Percentiles rank a stretch among this genome's conserved stretches.
phyloP scores from a whole-genome alignment of 352 stramenopile species.

The Phytophthora idaei region DNA sequence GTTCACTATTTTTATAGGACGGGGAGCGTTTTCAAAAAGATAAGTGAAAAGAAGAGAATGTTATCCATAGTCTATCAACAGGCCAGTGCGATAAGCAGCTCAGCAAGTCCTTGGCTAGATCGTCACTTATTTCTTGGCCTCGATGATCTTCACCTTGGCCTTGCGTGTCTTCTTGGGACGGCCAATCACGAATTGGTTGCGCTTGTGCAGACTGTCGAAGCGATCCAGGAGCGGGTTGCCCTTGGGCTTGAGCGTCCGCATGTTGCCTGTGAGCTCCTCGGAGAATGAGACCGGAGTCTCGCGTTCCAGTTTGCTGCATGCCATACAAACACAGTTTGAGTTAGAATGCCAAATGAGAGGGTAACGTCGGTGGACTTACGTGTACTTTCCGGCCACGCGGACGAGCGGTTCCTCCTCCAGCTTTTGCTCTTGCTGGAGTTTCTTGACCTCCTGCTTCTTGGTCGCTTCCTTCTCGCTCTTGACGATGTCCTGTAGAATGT shows the following conservation, averaged over 20 bases:
- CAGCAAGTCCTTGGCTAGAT: slow-evolving; percentile 5
- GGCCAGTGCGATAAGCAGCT: slow-evolving; percentile 4
- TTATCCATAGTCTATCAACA: slow-evolving; percentile 37
- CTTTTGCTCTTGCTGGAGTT: slow-evolving; percentile 76
- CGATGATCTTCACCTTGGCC: slow-evolving; percentile 81
- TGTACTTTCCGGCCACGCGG: slow-evolving; percentile 75
- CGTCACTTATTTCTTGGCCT: slow-evolving; percentile 71
- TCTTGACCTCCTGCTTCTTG: slow-evolving; percentile 81
- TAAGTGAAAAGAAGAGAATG: slow-evolving; percentile 23
- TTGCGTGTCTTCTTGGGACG: slow-evolving; percentile 67
- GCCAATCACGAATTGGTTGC: slow-evolving; percentile 84
- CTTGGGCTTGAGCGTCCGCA: slow-evolving; percentile 83
- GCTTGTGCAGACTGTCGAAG: slow-evolving; percentile 88
- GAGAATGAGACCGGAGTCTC: slow-evolving; percentile 75
- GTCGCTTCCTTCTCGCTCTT: slow-evolving; percentile 67
- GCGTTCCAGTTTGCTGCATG: slow-evolving; percentile 74
- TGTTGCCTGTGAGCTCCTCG: slow-evolving; percentile 81
- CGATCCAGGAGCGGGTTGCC: slow-evolving; percentile 79
- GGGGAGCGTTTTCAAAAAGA: background rate
- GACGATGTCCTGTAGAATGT: slow-evolving; percentile 74
- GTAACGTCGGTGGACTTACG: slow-evolving; percentile 41
- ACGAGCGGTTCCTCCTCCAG: slow-evolving; percentile 75
- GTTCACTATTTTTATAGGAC: slow-evolving; percentile 31
- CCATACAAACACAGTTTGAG: background rate
- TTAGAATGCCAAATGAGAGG: background rate